phyloP scores from a whole-genome alignment of 441 rosid genomes.

The Eutrema salsugineum region DNA sequence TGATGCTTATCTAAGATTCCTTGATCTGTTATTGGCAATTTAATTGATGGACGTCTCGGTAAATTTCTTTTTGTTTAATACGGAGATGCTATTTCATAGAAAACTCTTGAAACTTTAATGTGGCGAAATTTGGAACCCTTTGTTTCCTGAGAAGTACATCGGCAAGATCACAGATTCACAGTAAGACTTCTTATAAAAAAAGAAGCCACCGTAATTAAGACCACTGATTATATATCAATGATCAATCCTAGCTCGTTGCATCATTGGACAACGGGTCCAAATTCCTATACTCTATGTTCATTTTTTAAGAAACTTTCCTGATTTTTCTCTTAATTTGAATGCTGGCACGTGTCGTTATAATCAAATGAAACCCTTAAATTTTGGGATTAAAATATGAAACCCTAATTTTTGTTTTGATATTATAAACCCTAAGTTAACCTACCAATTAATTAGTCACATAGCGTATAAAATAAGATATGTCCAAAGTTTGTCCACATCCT shows the following conservation, averaged over 20 bases:
- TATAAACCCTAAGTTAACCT: constrained; percentile 24
- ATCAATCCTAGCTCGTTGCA: too few species aligned
- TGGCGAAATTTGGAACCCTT: background rate
- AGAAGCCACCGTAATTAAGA: too few species aligned
- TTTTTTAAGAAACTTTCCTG: background rate
- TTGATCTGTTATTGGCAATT: background rate
- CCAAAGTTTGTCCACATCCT: constrained; percentile 6
- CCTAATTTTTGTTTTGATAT: constrained; percentile 11
- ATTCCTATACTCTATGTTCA: background rate
- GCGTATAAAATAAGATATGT: constrained; percentile 25
- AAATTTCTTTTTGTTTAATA: background rate
- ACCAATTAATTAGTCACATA: constrained; percentile 11
- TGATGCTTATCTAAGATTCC: background rate
- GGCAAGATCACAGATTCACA: background rate
- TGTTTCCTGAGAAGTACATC: constrained; percentile 4
- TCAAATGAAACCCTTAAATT: constrained; percentile 3
- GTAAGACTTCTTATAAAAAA: too few species aligned
- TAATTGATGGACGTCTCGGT: background rate
- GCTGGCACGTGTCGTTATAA: constrained; percentile 25
- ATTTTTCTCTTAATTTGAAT: constrained; percentile 5
- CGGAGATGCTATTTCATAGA: background rate
- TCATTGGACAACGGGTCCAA: constrained; percentile 9
- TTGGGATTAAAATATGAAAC: constrained; percentile 11
- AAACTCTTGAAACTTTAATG: background rate
- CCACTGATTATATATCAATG: background rate